Conservation (phyloP, 2,329 filamentous ascomycete species). For the Sordariomycetes sp. region DNA sequence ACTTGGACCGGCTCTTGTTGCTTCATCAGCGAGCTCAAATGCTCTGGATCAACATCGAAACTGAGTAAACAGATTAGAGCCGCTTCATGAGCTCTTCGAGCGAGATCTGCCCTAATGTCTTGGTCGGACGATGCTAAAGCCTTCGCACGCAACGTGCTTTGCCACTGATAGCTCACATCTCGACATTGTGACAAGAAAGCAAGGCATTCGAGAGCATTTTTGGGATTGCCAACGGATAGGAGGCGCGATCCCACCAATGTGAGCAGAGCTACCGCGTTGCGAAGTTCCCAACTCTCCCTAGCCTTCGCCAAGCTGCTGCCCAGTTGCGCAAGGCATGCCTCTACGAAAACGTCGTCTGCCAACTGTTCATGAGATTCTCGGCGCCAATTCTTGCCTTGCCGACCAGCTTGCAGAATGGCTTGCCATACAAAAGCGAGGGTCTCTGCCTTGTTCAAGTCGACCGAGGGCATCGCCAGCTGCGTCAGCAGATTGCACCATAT, state of each 20-base stretch:
- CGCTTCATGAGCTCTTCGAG: background rate
- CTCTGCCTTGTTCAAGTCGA: slow-evolving; percentile 42
- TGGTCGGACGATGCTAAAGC: background rate
- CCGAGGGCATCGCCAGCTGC: slow-evolving; percentile 33
- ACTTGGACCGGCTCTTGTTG: background rate
- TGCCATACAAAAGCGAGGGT: slow-evolving; percentile 39
- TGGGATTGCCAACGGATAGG: background rate
- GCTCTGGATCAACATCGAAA: background rate
- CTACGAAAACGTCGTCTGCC: slow-evolving; percentile 19
- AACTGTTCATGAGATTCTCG: slow-evolving; percentile 26
- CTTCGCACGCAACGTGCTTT: background rate
- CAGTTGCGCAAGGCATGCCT: background rate
- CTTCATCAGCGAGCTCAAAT: background rate
- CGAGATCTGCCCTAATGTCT: background rate
- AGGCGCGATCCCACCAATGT: background rate
- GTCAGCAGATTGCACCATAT: slow-evolving; percentile 48
- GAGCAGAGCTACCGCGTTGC: background rate
- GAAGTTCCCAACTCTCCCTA: background rate
- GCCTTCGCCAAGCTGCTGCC: background rate
- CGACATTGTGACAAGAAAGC: slow-evolving; percentile 21
- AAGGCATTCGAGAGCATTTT: slow-evolving; percentile 13
- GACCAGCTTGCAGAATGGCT: slow-evolving; percentile 36
- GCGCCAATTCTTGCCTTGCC: slow-evolving; percentile 6
- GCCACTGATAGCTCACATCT: background rate
- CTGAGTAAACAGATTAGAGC: background rate